Conservation (phyloP, 2,329 filamentous ascomycete genomes). For the Hymenotorrendiella dingleyae region DNA sequence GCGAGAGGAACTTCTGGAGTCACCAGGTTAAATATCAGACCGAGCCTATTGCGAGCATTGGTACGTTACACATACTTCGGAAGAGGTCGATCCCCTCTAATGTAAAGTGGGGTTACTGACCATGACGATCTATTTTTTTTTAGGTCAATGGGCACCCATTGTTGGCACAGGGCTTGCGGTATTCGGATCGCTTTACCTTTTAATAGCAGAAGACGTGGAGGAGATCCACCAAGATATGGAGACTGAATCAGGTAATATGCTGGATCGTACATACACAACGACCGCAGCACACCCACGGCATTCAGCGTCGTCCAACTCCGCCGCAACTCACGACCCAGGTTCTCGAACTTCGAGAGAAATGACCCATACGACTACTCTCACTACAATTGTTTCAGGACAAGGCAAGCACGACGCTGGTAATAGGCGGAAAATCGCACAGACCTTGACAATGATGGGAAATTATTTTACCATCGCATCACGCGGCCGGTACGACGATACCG, state of each 20-base stretch:
- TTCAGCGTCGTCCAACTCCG: conserved; percentile 5
- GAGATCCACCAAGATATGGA: conserved; percentile 4
- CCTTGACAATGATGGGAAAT: conserved; percentile 38
- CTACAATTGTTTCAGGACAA: background rate
- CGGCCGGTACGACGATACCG: conserved; percentile 42
- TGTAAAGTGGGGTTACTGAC: no score
- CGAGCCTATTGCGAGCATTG: conserved; percentile 56
- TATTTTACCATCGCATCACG: conserved; percentile 42
- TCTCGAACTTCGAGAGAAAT: conserved; percentile 4
- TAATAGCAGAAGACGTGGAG: conserved; percentile 30
- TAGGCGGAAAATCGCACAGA: conserved; percentile 38
- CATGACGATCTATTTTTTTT: no score
- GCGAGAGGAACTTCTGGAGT: conserved; percentile 61
- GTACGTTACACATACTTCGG: conserved; percentile 34
- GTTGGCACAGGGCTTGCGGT: conserved; percentile 52
- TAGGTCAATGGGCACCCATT: conserved; percentile 55
- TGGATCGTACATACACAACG: no score
- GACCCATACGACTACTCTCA: conserved; percentile 4
- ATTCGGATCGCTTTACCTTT: conserved; percentile 52
- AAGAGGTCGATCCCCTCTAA: background rate
- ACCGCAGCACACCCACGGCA: background rate
- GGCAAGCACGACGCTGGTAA: conserved; percentile 21
- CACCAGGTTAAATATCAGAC: conserved; percentile 49
- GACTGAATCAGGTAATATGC: conserved; percentile 1
- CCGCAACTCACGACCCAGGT: background rate